Percentiles rank a stretch among this genome's conserved stretches.
Conservation (phyloP, 148 eudicot species). For the Chenopodium berlandieri region DNA sequence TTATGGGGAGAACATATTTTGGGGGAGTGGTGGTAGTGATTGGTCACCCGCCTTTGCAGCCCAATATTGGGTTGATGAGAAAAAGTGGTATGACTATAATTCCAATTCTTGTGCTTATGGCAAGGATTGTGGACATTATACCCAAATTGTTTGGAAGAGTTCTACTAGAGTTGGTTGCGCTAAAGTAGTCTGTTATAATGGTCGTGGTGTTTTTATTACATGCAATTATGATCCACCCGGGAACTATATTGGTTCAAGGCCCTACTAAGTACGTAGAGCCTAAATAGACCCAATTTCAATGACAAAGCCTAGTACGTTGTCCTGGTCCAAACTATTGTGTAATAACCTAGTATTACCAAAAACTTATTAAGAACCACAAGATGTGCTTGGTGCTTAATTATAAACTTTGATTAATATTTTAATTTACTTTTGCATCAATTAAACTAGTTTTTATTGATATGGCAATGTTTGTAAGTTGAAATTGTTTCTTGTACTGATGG, state of each 20-base stretch:
- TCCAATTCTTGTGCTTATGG: slow-evolving; percentile 53
- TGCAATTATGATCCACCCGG: slow-evolving; percentile 90
- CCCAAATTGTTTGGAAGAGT: slow-evolving; percentile 72
- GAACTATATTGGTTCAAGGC: slow-evolving; percentile 65
- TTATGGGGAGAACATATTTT: slow-evolving; percentile 81
- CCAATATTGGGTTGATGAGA: slow-evolving; percentile 52
- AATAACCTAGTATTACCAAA: not conserved
- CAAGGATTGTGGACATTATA: slow-evolving; percentile 74
- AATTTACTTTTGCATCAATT: too few species aligned
- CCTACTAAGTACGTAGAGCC: slow-evolving; percentile 36
- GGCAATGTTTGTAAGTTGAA: too few species aligned
- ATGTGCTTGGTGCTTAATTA: too few species aligned
- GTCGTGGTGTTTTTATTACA: slow-evolving; percentile 67
- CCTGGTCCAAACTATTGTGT: not conserved
- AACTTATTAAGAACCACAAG: too few species aligned
- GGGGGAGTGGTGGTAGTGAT: slow-evolving; percentile 69
- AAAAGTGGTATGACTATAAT: slow-evolving; percentile 38
- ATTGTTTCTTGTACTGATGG: too few species aligned
- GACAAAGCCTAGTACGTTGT: not conserved
- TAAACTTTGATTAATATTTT: too few species aligned
- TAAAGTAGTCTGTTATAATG: slow-evolving; percentile 51
- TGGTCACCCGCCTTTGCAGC: slow-evolving; percentile 64
- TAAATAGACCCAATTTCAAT: not conserved
- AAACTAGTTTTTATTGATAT: too few species aligned
- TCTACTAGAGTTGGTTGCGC: slow-evolving; percentile 76